These are phyloP conservation scores for Backusella sp. DNA, from an alignment of 192 early-diverging fungal genomes.

Conservation along the genomic window DNA sequence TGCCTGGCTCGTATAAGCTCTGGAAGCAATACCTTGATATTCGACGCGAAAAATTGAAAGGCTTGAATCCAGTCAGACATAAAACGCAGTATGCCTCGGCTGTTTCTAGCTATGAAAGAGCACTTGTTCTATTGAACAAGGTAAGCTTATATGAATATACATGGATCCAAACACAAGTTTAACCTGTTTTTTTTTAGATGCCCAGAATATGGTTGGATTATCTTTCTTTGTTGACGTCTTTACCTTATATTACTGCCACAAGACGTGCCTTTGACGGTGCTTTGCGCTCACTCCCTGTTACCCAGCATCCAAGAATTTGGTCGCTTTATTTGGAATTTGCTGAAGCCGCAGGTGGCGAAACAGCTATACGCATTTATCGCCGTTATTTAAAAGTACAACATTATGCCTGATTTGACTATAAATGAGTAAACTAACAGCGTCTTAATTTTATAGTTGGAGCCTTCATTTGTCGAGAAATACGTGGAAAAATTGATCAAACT, in stretches of 20 bases:
- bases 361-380: conserved; percentile 75
- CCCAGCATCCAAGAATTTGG: conserved; percentile 94
- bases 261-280: conserved; percentile 91
- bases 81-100: conserved; percentile 63
- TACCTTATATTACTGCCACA: conserved; percentile 65
- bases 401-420: background rate
- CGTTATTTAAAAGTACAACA: conserved; percentile 72
- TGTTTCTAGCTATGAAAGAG: conserved; percentile 81
- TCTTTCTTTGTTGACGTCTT: conserved; percentile 62
- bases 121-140: conserved; percentile 90
- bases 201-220: conserved; percentile 92
- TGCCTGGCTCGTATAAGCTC: conserved; percentile 96
- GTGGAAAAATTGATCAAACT: conserved; percentile 68
- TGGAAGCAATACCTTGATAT: conserved; percentile 88
- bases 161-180: background rate
- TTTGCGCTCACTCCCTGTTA: conserved; percentile 84
- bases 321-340: conserved; percentile 81
- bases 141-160: conserved; percentile 23
- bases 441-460: conserved; percentile 57
- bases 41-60: conserved; percentile 48
- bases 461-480: conserved; percentile 72
- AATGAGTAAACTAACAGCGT: background rate
- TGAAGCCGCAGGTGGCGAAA: conserved; percentile 73
- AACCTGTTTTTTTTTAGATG: conserved; percentile 52
- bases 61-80: conserved; percentile 52